Conservation (phyloP, 345 rosid species). For the Geranium brycei region DNA sequence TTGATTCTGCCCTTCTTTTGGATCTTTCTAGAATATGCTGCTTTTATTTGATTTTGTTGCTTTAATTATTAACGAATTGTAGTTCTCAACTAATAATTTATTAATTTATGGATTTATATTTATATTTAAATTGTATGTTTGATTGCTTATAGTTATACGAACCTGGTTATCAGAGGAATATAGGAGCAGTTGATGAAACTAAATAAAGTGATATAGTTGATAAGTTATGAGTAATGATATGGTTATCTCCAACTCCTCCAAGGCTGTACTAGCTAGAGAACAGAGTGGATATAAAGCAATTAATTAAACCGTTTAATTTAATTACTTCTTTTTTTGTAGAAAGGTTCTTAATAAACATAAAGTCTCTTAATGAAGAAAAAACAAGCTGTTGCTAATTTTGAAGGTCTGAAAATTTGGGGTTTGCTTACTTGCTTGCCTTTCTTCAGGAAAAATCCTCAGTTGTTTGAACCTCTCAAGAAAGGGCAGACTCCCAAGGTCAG, state of each 20-base stretch:
- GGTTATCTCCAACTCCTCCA: not conserved
- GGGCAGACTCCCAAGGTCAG: slow-evolving; percentile 83
- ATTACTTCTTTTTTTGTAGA: too few species aligned
- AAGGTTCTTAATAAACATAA: too few species aligned
- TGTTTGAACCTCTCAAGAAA: slow-evolving; percentile 55
- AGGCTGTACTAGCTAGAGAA: not conserved
- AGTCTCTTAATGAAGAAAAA: not conserved
- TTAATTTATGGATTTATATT: too few species aligned
- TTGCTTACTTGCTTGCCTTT: not conserved
- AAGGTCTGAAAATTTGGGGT: not conserved
- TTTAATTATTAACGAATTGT: not conserved
- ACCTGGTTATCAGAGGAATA: not conserved
- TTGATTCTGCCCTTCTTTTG: not conserved
- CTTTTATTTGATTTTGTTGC: not conserved
- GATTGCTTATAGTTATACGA: too few species aligned
- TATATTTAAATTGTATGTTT: too few species aligned
- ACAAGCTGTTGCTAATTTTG: not conserved
- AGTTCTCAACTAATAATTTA: too few species aligned
- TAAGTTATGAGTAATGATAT: not conserved
- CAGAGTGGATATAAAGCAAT: too few species aligned
- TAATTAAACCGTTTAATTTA: too few species aligned
- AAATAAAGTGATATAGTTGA: not conserved
- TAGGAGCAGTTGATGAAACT: not conserved
- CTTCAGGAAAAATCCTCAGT: slow-evolving; percentile 49
- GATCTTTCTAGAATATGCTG: slow-evolving; percentile 3